Evolutionary conservation across 805 yeast genomes (phyloP).

Genomic region (Ogataea angusta): DNA sequence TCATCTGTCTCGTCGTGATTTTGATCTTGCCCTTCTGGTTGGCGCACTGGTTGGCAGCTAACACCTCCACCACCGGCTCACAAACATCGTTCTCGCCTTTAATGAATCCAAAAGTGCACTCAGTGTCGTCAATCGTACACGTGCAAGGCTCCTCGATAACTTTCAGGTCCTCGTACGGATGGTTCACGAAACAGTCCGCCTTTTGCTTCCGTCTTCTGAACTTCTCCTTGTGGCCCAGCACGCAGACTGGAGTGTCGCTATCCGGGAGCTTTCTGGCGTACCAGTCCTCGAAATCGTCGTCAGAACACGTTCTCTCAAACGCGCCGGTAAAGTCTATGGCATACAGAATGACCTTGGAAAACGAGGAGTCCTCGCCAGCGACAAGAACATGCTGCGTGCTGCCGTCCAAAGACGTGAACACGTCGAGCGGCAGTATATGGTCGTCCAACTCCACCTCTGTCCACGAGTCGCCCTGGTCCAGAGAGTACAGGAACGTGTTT

Average conservation of each 20-base stretch:
- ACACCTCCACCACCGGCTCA: slow-evolving; percentile 30
- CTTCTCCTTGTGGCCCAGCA: slow-evolving; percentile 65
- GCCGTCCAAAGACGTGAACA: slow-evolving; percentile 60
- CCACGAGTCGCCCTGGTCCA: slow-evolving; percentile 78
- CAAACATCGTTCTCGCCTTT: slow-evolving; percentile 43
- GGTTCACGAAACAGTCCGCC: slow-evolving; percentile 59
- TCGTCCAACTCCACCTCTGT: slow-evolving; percentile 43
- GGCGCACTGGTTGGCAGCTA: slow-evolving; percentile 23
- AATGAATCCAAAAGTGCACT: slow-evolving; percentile 57
- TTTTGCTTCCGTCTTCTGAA: slow-evolving; percentile 61
- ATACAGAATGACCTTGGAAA: slow-evolving; percentile 25
- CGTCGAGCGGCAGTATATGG: slow-evolving; percentile 23
- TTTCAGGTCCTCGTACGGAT: slow-evolving; percentile 44
- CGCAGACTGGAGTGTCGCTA: slow-evolving; percentile 44
- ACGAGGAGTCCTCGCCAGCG: slow-evolving; percentile 35
- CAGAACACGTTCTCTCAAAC: slow-evolving; percentile 42
- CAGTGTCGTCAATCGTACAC: slow-evolving; percentile 66
- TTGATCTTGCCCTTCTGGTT: slow-evolving; percentile 18
- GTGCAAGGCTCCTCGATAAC: slow-evolving; percentile 53
- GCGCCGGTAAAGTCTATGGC: slow-evolving; percentile 57
- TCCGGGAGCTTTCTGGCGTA: slow-evolving; percentile 43
- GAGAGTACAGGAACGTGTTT: slow-evolving; percentile 42
- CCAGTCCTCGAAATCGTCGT: slow-evolving; percentile 64
- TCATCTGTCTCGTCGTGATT: slow-evolving; percentile 24
- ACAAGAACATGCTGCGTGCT: slow-evolving; percentile 58